Percentiles rank a stretch among this genome's conserved stretches.
Evolutionary conservation across 495 filamentous ascomycete species (phyloP).

Genomic region (Tuber melanosporum): DNA sequence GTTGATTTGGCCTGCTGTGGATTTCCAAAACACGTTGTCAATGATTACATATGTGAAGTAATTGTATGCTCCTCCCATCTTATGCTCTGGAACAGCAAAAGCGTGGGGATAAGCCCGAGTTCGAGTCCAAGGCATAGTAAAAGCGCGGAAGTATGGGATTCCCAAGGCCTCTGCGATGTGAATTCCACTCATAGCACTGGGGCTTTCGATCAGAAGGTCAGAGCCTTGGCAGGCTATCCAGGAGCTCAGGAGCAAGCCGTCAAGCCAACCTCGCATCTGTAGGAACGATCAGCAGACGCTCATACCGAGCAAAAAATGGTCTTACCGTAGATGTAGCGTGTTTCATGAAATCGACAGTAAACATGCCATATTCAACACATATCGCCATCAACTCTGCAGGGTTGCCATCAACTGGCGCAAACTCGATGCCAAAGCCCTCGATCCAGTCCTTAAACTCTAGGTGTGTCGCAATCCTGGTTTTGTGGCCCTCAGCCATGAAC

Average conservation of each 20-base stretch:
- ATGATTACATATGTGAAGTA: slow-evolving; percentile 95
- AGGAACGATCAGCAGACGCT: neutral
- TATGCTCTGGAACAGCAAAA: slow-evolving; percentile 87
- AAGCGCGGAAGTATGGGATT: slow-evolving; percentile 95
- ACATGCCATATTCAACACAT: slow-evolving; percentile 96
- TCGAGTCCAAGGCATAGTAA: slow-evolving; percentile 98
- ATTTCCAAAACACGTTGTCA: slow-evolving; percentile 93
- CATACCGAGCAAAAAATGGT: neutral
- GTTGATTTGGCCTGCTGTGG: slow-evolving; percentile 85
- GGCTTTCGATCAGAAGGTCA: slow-evolving; percentile 88
- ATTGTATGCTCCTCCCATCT: slow-evolving; percentile 92
- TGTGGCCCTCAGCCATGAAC: slow-evolving; percentile 79
- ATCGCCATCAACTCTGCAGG: slow-evolving; percentile 91
- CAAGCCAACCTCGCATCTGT: slow-evolving; percentile 86
- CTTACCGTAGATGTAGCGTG: slow-evolving; percentile 67
- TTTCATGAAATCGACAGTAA: slow-evolving; percentile 82
- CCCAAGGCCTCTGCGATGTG: slow-evolving; percentile 94
- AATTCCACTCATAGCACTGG: slow-evolving; percentile 96
- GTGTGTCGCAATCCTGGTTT: slow-evolving; percentile 83
- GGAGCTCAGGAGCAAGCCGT: slow-evolving; percentile 74
- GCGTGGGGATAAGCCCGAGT: slow-evolving; percentile 95
- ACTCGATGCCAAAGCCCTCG: slow-evolving; percentile 84
- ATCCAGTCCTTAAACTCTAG: slow-evolving; percentile 85
- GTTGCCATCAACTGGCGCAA: slow-evolving; percentile 79
- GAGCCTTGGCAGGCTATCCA: slow-evolving; percentile 80